A percentile compares a stretch with the other conserved stretches of the same genome.
Evolutionary conservation across 129 eudicot genomes (phyloP).

Genomic region (Lactuca saligna): DNA sequence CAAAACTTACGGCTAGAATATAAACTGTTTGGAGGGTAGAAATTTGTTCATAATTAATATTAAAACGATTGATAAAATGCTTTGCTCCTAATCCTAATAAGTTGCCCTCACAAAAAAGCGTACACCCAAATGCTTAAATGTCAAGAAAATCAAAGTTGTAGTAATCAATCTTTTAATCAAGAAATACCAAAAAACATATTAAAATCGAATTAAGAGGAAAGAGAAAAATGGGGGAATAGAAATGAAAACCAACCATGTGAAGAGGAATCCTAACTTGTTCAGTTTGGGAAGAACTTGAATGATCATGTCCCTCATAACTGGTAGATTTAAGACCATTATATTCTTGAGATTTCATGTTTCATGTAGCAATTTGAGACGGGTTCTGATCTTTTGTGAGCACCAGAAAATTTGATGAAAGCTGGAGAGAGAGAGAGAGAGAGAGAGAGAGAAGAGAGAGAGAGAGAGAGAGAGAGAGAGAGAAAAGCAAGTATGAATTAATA

Average conservation of each 20-base stretch:
- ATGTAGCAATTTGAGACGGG: slow-evolving; percentile 19
- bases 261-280: slow-evolving; percentile 13
- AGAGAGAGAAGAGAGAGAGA: slow-evolving; percentile 19
- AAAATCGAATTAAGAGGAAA: slow-evolving; percentile 1
- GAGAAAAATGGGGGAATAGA: background rate
- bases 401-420: background rate
- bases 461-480: slow-evolving; percentile 1
- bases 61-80: background rate
- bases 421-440: background rate
- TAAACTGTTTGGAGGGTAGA: background rate
- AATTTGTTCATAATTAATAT: background rate
- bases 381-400: slow-evolving; percentile 21
- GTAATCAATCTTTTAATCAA: background rate
- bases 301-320: background rate
- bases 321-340: slow-evolving; percentile 16
- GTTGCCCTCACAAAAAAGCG: slow-evolving; percentile 7
- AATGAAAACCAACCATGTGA: slow-evolving; percentile 27
- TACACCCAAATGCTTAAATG: slow-evolving; percentile 16
- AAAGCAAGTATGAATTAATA: slow-evolving; percentile 20
- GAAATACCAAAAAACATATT: background rate
- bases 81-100: slow-evolving; percentile 19
- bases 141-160: slow-evolving; percentile 7
- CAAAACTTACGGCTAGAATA: background rate
- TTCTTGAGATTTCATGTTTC: slow-evolving; percentile 34
- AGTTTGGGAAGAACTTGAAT: slow-evolving; percentile 33